A percentile compares a stretch with the other conserved stretches of the same genome.
phyloP scores from a whole-genome alignment of 441 rosid species.

The Erodium trifolium region DNA sequence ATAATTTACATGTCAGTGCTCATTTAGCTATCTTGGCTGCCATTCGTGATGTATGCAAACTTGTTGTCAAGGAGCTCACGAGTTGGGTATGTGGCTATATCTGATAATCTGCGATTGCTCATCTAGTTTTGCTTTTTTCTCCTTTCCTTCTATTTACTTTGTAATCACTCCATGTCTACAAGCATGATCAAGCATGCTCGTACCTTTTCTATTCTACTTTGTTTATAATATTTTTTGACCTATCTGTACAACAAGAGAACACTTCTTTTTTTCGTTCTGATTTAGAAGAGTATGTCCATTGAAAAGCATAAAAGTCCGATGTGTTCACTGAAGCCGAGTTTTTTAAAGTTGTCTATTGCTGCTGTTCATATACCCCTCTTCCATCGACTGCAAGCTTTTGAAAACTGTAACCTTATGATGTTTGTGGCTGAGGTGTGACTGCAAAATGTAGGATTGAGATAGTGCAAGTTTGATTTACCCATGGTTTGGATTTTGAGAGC shows the following conservation, averaged over 20 bases:
- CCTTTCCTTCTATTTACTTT: neutral
- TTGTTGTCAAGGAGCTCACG: conserved; percentile 94
- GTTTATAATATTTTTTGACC: neutral
- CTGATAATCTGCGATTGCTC: neutral
- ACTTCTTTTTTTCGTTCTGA: neutral
- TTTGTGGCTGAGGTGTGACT: neutral
- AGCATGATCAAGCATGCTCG: neutral
- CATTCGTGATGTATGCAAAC: conserved; percentile 95
- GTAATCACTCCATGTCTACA: neutral
- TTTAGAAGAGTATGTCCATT: neutral
- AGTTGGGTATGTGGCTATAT: conserved; percentile 68
- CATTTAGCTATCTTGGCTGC: conserved; percentile 85
- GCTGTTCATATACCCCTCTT: neutral
- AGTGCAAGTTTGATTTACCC: neutral
- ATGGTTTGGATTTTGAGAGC: neutral
- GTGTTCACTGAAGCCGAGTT: neutral
- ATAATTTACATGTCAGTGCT: conserved; percentile 64
- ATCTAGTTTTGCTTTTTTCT: neutral
- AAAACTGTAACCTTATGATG: neutral
- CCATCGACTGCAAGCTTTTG: neutral
- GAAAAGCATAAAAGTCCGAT: neutral
- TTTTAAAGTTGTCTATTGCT: neutral
- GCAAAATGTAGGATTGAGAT: neutral
- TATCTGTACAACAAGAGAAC: neutral
- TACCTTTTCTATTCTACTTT: neutral